Percentiles rank a stretch among this genome's conserved stretches.
phyloP scores from a whole-genome alignment of 257 asterid genomes.

The Hygrophila difformis region DNA sequence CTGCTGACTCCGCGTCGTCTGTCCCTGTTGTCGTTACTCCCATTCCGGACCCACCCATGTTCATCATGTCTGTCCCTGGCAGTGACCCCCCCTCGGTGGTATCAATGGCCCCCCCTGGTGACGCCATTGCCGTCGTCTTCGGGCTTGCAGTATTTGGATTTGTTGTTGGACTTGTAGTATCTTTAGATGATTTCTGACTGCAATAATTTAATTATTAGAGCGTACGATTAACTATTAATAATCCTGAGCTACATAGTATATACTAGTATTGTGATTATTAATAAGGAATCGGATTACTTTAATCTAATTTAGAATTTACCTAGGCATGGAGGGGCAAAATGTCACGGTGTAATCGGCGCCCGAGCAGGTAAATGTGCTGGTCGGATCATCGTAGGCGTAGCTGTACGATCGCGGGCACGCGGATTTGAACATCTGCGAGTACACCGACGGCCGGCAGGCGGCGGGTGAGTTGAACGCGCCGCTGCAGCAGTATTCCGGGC shows the following conservation, averaged over 20 bases:
- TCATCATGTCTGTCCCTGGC: background rate
- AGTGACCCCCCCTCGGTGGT: background rate
- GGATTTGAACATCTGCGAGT: slow-evolving; percentile 72
- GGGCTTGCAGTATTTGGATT: no score
- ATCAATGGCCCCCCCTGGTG: background rate
- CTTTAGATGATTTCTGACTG: slow-evolving; percentile 7
- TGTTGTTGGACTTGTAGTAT: no score
- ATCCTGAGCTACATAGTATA: background rate
- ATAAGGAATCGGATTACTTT: no score
- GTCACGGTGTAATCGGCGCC: slow-evolving; percentile 82
- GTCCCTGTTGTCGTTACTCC: no score
- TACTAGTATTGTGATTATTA: no score
- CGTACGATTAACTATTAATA: no score
- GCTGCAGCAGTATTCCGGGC: slow-evolving; percentile 83
- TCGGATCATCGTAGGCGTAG: slow-evolving; percentile 94
- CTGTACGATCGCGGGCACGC: slow-evolving; percentile 87
- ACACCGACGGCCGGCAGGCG: slow-evolving; percentile 71
- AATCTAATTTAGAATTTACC: no score
- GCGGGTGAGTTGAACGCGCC: slow-evolving; percentile 82
- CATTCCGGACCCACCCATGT: slow-evolving; percentile 1
- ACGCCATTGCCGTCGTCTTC: background rate
- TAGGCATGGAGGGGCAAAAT: slow-evolving; percentile 79
- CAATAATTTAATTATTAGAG: background rate
- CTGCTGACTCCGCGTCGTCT: no score
- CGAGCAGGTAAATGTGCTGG: slow-evolving; percentile 89